phyloP scores from a whole-genome alignment of 2,329 filamentous ascomycete genomes.

The Coccinonectria pachysandricola region DNA sequence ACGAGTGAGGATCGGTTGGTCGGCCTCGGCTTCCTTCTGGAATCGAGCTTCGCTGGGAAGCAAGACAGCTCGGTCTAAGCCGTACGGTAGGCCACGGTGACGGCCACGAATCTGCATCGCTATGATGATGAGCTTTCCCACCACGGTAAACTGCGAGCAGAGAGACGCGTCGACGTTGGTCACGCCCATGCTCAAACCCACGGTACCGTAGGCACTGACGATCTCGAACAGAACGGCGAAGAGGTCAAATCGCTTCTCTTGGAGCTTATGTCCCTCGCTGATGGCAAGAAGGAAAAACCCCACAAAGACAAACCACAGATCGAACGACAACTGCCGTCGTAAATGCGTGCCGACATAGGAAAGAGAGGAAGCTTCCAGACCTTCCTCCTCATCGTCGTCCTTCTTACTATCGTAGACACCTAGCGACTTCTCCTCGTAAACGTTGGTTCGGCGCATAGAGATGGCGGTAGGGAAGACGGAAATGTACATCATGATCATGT shows the following conservation, averaged over 20 bases:
- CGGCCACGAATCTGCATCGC: constrained; percentile 61
- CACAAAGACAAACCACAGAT: constrained; percentile 93
- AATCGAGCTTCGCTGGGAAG: constrained; percentile 47
- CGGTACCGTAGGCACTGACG: constrained; percentile 86
- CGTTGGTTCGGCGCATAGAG: constrained; percentile 85
- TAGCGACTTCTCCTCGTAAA: constrained; percentile 85
- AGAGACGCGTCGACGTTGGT: constrained; percentile 67
- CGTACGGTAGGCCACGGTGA: constrained; percentile 58
- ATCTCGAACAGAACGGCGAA: constrained; percentile 74
- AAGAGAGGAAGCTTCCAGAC: constrained; percentile 46
- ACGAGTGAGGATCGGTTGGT: constrained; percentile 28
- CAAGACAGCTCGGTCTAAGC: constrained; percentile 51
- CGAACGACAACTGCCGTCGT: constrained; percentile 87
- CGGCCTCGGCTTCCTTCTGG: constrained; percentile 40
- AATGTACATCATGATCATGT: constrained; percentile 99
- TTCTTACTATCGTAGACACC: constrained; percentile 55
- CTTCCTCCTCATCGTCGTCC: constrained; percentile 38
- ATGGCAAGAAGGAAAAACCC: constrained; percentile 91
- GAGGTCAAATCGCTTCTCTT: constrained; percentile 52
- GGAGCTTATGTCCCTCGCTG: constrained; percentile 64
- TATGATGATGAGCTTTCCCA: constrained; percentile 61
- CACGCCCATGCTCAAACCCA: constrained; percentile 83
- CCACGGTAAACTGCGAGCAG: constrained; percentile 64
- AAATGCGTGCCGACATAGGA: constrained; percentile 89
- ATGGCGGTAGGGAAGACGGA: constrained; percentile 96